Conservation (phyloP, 768 basidiomycete genomes). For the Kwoniella bestiolae region DNA sequence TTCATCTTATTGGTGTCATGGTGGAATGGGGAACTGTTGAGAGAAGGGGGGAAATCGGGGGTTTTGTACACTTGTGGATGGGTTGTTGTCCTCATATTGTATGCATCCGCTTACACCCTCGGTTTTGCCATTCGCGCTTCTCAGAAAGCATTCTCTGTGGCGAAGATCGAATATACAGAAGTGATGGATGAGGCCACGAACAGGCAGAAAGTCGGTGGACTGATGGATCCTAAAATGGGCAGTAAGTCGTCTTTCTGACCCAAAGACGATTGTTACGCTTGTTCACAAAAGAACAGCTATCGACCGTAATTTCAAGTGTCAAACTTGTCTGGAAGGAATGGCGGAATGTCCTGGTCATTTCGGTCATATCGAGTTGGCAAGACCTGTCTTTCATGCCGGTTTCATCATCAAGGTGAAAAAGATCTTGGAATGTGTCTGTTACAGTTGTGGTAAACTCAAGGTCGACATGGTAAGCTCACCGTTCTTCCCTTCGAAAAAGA, state of each 20-base stretch:
- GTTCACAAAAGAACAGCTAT: conserved; percentile 43
- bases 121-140: conserved; percentile 10
- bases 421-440: conserved; percentile 97
- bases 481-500: conserved; percentile 8
- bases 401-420: conserved; percentile 99
- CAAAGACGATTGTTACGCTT: conserved; percentile 10
- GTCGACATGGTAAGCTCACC: conserved; percentile 93
- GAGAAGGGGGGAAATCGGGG: neutral
- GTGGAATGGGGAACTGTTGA: neutral
- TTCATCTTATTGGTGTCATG: neutral
- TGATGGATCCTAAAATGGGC: conserved; percentile 98
- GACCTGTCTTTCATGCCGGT: conserved; percentile 94
- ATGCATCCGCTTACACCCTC: conserved; percentile 13
- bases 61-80: neutral
- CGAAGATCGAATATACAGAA: conserved; percentile 97
- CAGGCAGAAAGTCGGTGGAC: conserved; percentile 86
- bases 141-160: conserved; percentile 98
- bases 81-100: neutral
- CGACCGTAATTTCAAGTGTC: conserved; percentile 76
- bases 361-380: conserved; percentile 94
- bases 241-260: conserved; percentile 58
- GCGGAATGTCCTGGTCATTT: conserved; percentile 99
- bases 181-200: conserved; percentile 95
- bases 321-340: conserved; percentile 99
- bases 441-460: conserved; percentile 97